Conservation (phyloP, 2,329 filamentous ascomycete genomes). For the Akanthomyces lecanii region DNA sequence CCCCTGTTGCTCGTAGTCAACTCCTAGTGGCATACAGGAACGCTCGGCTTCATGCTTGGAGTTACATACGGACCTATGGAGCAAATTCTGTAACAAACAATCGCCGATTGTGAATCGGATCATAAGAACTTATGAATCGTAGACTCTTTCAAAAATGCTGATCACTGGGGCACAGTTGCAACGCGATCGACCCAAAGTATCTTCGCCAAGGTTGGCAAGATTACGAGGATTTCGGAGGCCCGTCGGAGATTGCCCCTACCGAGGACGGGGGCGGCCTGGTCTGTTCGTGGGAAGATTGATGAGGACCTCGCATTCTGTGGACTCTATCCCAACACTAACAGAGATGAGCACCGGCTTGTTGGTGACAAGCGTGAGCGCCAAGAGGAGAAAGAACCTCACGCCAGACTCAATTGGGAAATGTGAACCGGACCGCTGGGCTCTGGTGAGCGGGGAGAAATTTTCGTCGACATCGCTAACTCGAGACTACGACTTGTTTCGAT, state of each 20-base stretch:
- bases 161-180: background rate
- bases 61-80: background rate
- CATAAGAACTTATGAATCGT: background rate
- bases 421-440: background rate
- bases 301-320: background rate
- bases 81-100: background rate
- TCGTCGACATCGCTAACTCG: background rate
- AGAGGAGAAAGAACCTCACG: background rate
- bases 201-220: background rate
- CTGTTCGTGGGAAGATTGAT: background rate
- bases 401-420: conserved; percentile 1
- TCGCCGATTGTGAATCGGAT: background rate
- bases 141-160: background rate
- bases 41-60: no score
- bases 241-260: background rate
- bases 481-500: background rate
- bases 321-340: background rate
- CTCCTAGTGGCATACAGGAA: no score
- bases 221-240: background rate
- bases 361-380: background rate
- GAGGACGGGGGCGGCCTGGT: background rate
- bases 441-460: background rate
- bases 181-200: background rate
- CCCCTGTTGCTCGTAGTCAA: background rate
- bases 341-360: background rate